Percentiles rank a stretch among this genome's conserved stretches.
These are phyloP conservation scores for Simplicillium sp. DNA, from an alignment of 2,329 filamentous ascomycete genomes.

Conservation along the genomic window DNA sequence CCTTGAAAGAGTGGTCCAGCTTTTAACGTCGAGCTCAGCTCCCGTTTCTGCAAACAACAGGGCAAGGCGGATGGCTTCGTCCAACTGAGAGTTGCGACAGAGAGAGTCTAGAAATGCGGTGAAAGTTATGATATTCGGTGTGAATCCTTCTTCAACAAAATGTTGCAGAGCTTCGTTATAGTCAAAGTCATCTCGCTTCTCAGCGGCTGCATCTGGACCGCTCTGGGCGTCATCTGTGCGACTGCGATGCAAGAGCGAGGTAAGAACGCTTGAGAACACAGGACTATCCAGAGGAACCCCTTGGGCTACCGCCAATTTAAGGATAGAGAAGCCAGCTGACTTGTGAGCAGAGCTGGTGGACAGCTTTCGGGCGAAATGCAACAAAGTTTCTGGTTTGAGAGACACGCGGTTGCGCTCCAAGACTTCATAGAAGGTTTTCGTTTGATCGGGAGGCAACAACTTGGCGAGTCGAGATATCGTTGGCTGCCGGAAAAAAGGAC, in stretches of 20 bases:
- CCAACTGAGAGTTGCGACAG: conserved; percentile 36
- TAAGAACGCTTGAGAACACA: background rate
- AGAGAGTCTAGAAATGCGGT: conserved; percentile 65
- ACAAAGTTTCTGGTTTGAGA: background rate
- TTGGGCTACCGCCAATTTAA: background rate
- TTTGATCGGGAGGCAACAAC: background rate
- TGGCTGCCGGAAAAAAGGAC: background rate
- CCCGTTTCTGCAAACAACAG: conserved; percentile 27
- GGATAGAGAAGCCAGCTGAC: background rate
- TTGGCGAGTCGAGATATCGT: background rate
- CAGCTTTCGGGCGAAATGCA: background rate
- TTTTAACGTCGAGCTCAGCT: conserved; percentile 53
- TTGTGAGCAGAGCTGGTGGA: background rate
- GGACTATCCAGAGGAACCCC: background rate
- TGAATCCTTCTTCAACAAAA: conserved; percentile 51
- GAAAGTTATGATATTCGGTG: conserved; percentile 52
- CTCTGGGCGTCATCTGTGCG: background rate
- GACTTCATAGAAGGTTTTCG: background rate
- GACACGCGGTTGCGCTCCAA: background rate
- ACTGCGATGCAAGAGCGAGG: background rate
- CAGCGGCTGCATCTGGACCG: background rate
- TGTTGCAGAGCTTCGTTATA: conserved; percentile 20
- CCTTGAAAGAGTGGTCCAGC: conserved; percentile 61
- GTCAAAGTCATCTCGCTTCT: conserved; percentile 14
- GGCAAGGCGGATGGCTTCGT: conserved; percentile 23